Evolutionary conservation across 495 filamentous ascomycete species (phyloP).

Genomic region (Lophiotrema nucula): DNA sequence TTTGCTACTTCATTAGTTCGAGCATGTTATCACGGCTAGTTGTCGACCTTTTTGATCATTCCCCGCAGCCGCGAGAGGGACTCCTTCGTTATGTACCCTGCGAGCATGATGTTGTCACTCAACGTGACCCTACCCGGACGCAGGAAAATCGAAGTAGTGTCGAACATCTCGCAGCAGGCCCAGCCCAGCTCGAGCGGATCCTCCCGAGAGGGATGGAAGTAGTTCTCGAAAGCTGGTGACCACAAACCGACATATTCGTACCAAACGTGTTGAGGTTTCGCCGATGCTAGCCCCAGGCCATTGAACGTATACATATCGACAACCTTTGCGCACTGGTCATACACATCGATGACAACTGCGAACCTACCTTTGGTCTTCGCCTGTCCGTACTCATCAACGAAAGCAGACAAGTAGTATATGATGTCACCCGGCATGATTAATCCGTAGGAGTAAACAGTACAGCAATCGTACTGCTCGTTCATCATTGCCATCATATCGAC

Average conservation of each 20-base stretch:
- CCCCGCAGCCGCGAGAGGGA: neutral
- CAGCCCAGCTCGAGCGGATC: conserved; percentile 5
- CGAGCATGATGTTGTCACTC: conserved; percentile 14
- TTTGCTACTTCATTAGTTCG: no score
- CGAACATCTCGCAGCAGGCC: neutral
- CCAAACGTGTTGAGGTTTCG: neutral
- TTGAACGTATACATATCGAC: conserved; percentile 6
- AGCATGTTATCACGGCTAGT: neutral
- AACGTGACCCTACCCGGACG: neutral
- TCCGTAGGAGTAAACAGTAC: conserved; percentile 1
- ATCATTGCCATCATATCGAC: conserved; percentile 6
- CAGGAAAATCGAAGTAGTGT: no score
- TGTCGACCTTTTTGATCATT: conserved; percentile 3
- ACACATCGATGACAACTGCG: conserved; percentile 6
- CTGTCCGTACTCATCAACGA: neutral
- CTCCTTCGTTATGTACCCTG: conserved; percentile 12
- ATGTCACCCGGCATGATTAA: conserved; percentile 7
- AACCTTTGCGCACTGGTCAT: neutral
- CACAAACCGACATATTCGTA: conserved; percentile 14
- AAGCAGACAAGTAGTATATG: conserved; percentile 16
- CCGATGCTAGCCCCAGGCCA: neutral
- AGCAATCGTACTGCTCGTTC: conserved; percentile 3
- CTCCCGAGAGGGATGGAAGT: neutral
- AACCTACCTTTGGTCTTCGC: conserved; percentile 15
- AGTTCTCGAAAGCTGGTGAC: neutral